phyloP scores from a whole-genome alignment of 2,329 filamentous ascomycete genomes.

The Falciphora oryzae region DNA sequence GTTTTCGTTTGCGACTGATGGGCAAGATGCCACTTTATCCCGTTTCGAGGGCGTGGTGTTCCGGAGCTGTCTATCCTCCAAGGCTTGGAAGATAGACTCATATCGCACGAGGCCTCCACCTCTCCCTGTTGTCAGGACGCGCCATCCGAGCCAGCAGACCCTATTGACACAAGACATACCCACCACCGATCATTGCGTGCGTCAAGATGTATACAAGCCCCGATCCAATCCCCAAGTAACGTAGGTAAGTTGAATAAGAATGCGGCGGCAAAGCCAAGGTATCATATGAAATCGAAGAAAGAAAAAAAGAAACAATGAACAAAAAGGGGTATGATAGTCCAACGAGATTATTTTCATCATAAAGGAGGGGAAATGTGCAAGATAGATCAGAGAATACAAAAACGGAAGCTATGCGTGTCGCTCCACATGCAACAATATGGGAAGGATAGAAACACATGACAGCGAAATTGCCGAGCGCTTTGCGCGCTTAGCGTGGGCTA shows the following conservation, averaged over 20 bases:
- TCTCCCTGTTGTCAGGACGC: too few species aligned
- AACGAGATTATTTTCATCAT: neutral
- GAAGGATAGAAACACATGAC: neutral
- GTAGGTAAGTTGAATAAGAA: neutral
- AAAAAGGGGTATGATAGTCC: neutral
- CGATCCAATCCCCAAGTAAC: neutral
- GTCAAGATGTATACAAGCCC: neutral
- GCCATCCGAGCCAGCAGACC: too few species aligned
- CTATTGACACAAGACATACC: neutral
- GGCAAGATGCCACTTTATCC: too few species aligned
- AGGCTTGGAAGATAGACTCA: too few species aligned
- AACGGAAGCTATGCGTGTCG: neutral
- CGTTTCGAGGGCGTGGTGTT: too few species aligned
- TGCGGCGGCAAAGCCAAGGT: neutral
- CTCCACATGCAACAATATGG: neutral
- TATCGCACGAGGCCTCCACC: too few species aligned
- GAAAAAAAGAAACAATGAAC: neutral
- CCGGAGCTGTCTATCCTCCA: too few species aligned
- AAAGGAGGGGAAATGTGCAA: neutral
- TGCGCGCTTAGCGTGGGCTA: neutral
- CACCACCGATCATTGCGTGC: neutral
- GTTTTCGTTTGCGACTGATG: neutral
- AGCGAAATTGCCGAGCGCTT: too few species aligned
- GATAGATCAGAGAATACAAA: neutral
- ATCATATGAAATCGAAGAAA: neutral